phyloP scores from a whole-genome alignment of 805 yeast genomes.

The Cyberlindnera saturnus region DNA sequence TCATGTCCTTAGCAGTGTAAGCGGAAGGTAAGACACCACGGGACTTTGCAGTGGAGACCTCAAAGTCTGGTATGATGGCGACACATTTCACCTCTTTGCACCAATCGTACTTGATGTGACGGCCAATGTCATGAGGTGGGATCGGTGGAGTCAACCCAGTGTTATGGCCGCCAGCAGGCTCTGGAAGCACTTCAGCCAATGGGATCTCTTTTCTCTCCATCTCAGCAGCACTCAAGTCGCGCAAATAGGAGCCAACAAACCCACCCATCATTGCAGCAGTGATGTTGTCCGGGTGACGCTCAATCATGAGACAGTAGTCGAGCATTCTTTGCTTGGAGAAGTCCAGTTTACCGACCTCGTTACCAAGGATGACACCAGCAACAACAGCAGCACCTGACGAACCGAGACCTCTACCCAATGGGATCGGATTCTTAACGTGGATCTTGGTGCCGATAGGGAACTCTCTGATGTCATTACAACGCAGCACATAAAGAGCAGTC shows the following conservation, averaged over 20 bases:
- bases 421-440: slow-evolving; percentile 84
- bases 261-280: slow-evolving; percentile 99
- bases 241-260: slow-evolving; percentile 89
- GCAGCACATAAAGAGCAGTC: slow-evolving; percentile 85
- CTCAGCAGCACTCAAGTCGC: slow-evolving; percentile 72
- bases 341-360: slow-evolving; percentile 69
- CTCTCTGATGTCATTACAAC: slow-evolving; percentile 67
- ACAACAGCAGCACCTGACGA: slow-evolving; percentile 98
- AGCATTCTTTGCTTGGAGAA: slow-evolving; percentile 76
- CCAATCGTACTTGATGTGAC: slow-evolving; percentile 83
- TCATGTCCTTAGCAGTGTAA: slow-evolving; percentile 74
- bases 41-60: slow-evolving; percentile 86
- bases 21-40: slow-evolving; percentile 83
- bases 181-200: slow-evolving; percentile 76
- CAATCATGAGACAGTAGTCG: slow-evolving; percentile 94
- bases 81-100: slow-evolving; percentile 76
- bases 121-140: slow-evolving; percentile 86
- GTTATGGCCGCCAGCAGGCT: slow-evolving; percentile 63
- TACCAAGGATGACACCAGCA: slow-evolving; percentile 89
- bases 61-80: slow-evolving; percentile 90
- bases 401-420: slow-evolving; percentile 94
- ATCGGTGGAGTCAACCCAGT: slow-evolving; percentile 66
- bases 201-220: slow-evolving; percentile 76
- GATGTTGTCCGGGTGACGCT: slow-evolving; percentile 97
- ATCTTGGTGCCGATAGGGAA: slow-evolving; percentile 84